These are phyloP conservation scores for Cladosporium velox DNA, from an alignment of 2,329 filamentous ascomycete species.

Conservation along the genomic window DNA sequence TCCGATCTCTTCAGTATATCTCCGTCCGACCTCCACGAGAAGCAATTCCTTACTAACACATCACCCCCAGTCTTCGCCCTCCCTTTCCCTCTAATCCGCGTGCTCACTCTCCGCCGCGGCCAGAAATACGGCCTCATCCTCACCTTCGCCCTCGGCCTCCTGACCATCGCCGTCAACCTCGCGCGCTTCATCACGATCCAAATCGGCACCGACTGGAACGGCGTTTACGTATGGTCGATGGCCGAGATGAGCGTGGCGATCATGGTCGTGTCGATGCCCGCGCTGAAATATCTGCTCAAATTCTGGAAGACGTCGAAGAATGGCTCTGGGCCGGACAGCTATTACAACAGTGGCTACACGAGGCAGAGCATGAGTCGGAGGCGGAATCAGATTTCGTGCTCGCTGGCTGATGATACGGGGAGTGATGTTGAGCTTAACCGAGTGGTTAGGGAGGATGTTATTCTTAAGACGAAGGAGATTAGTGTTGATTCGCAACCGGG, in stretches of 20 bases:
- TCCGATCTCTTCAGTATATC: constrained; percentile 7
- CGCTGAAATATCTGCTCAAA: constrained; percentile 4
- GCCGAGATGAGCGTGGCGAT: constrained; percentile 15
- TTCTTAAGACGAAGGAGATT: constrained; percentile 7
- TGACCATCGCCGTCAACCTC: constrained; percentile 10
- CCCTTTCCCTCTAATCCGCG: not conserved
- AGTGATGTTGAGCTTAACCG: constrained; percentile 12
- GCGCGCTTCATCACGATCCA: constrained; percentile 11
- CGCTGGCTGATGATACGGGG: constrained; percentile 7
- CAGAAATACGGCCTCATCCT: constrained; percentile 7
- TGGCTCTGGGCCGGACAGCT: not conserved
- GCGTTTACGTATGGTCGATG: constrained; percentile 8
- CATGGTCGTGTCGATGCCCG: constrained; percentile 8
- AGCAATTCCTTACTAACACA: not conserved
- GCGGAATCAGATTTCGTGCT: not conserved
- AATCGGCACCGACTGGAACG: constrained; percentile 2
- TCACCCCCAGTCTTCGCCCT: not conserved
- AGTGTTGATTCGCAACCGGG: constrained; percentile 4
- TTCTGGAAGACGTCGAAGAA: not conserved
- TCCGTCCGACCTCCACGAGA: not conserved
- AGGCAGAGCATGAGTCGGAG: not conserved
- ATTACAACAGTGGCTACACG: not conserved
- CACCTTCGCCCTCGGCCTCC: constrained; percentile 4
- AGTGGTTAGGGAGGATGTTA: not conserved
- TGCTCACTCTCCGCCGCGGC: not conserved